Evolutionary conservation across 345 rosid genomes (phyloP).

Genomic region (Dimocarpus longan): DNA sequence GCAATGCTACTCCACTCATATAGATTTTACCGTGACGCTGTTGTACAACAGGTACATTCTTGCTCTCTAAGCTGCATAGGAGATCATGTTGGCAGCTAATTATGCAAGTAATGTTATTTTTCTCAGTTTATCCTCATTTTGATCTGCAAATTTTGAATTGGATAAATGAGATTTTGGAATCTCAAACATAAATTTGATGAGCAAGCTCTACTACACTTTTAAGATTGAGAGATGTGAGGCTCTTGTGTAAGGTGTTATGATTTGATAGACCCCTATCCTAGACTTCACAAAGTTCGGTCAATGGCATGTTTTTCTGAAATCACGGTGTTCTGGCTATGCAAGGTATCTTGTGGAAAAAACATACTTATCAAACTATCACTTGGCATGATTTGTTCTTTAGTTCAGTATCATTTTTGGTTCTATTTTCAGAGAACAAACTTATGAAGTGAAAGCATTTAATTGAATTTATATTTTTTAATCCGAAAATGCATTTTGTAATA

Average conservation of each 20-base stretch:
- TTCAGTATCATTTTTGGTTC: not conserved
- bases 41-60: slow-evolving; percentile 74
- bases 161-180: not conserved
- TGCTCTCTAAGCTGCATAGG: slow-evolving; percentile 6
- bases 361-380: not conserved
- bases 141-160: not conserved
- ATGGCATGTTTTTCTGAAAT: not conserved
- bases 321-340: not conserved
- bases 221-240: not conserved
- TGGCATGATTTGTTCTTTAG: not conserved
- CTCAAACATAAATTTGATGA: slow-evolving; percentile 6
- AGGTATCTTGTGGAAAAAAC: not conserved
- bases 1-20: slow-evolving; percentile 91
- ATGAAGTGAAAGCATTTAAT: not conserved
- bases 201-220: not conserved
- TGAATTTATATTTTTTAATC: not conserved
- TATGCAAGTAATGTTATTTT: slow-evolving; percentile 8
- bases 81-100: not conserved
- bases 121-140: not conserved
- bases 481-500: not conserved
- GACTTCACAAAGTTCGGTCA: not conserved
- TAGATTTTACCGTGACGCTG: slow-evolving; percentile 96
- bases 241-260: not conserved
- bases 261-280: not conserved
- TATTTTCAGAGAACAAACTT: not conserved